phyloP scores from a whole-genome alignment of 2,329 filamentous ascomycete species.

The Aspergillus sp. region DNA sequence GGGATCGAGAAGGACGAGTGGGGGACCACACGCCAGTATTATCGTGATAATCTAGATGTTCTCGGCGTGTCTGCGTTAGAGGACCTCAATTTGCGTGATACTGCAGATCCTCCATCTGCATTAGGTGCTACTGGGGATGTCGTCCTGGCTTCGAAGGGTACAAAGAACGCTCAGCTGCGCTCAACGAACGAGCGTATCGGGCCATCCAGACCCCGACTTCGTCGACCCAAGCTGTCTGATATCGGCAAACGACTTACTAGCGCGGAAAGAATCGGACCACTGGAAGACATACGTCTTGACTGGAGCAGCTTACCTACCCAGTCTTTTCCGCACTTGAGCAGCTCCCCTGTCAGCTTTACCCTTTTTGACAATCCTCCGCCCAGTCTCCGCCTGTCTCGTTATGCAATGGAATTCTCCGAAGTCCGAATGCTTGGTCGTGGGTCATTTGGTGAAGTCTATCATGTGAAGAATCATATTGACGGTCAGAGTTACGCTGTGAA shows the following conservation, averaged over 20 bases:
- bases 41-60: slow-evolving; percentile 43
- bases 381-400: slow-evolving; percentile 39
- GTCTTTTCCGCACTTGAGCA: slow-evolving; percentile 24
- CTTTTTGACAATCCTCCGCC: slow-evolving; percentile 26
- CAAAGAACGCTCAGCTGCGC: slow-evolving; percentile 14
- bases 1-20: slow-evolving; percentile 40
- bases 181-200: slow-evolving; percentile 12
- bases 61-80: slow-evolving; percentile 38
- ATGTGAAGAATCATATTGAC: slow-evolving; percentile 60
- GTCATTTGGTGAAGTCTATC: slow-evolving; percentile 64
- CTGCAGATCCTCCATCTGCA: slow-evolving; percentile 13
- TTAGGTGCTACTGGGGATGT: slow-evolving; percentile 21
- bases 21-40: slow-evolving; percentile 36
- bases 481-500: slow-evolving; percentile 64
- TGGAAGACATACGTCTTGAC: slow-evolving; percentile 23
- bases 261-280: slow-evolving; percentile 14
- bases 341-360: slow-evolving; percentile 31
- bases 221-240: slow-evolving; percentile 13
- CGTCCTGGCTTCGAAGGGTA: slow-evolving; percentile 19
- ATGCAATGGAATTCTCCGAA: slow-evolving; percentile 52
- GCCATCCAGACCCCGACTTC: slow-evolving; percentile 9
- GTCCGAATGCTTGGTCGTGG: slow-evolving; percentile 60
- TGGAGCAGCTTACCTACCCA: slow-evolving; percentile 20
- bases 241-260: slow-evolving; percentile 18
- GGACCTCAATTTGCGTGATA: slow-evolving; percentile 27